Percentiles rank a stretch among this genome's conserved stretches.
Evolutionary conservation across 2,329 filamentous ascomycete species (phyloP).

Genomic region (Beauveria scarabaeidicola): DNA sequence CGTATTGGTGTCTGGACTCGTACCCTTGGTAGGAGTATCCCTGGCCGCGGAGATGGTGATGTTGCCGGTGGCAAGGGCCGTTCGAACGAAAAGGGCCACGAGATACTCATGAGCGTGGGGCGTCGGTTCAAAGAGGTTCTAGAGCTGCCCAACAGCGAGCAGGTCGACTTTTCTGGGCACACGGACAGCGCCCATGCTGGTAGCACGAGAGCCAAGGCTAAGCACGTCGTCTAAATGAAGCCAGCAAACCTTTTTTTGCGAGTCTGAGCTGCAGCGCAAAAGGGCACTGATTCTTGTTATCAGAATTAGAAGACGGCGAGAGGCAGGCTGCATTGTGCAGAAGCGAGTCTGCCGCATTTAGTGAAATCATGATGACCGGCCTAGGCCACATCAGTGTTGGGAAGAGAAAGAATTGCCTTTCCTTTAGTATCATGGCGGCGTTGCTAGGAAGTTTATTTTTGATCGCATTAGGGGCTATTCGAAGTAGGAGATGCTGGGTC

Average conservation of each 20-base stretch:
- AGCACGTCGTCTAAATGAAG: slow-evolving; percentile 71
- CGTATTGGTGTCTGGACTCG: slow-evolving; percentile 96
- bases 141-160: slow-evolving; percentile 65
- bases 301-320: not conserved
- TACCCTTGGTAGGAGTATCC: slow-evolving; percentile 78
- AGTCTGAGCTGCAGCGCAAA: slow-evolving; percentile 12
- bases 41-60: slow-evolving; percentile 64
- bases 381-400: not conserved
- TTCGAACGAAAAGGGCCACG: slow-evolving; percentile 71
- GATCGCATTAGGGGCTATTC: slow-evolving; percentile 11
- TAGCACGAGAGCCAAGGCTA: slow-evolving; percentile 92
- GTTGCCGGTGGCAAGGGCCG: slow-evolving; percentile 70
- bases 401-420: slow-evolving; percentile 11
- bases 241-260: not conserved
- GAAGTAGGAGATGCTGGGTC: slow-evolving; percentile 13
- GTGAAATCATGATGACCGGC: not conserved
- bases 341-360: not conserved
- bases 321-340: not conserved
- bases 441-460: slow-evolving; percentile 23
- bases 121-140: slow-evolving; percentile 88
- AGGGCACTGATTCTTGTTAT: too few relatives aligned
- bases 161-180: slow-evolving; percentile 92
- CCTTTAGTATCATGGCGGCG: slow-evolving; percentile 23
- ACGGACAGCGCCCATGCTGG: slow-evolving; percentile 88
- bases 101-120: slow-evolving; percentile 77